Percentiles rank a stretch among this genome's conserved stretches.
phyloP scores from a whole-genome alignment of 352 stramenopile genomes.

The Nothophytophthora sp. region DNA sequence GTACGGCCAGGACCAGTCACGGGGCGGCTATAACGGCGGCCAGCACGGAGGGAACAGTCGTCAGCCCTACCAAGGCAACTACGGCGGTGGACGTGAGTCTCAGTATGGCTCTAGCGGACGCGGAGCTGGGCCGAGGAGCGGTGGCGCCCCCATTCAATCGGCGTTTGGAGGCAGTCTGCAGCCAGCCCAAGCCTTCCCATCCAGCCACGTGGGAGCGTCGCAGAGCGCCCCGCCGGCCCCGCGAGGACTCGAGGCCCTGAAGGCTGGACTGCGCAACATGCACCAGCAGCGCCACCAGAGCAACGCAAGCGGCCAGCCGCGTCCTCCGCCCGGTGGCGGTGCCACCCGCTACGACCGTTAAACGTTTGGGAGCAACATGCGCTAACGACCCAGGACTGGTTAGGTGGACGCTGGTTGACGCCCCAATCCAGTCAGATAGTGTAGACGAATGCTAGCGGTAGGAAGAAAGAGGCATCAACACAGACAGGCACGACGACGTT shows the following conservation, averaged over 20 bases:
- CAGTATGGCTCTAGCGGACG: conserved; percentile 30
- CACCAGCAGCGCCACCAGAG: conserved; percentile 63
- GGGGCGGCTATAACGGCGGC: conserved; percentile 16
- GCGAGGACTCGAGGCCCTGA: conserved; percentile 70
- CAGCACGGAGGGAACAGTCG: conserved; percentile 3
- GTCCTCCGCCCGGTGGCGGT: conserved; percentile 9
- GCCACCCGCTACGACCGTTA: conserved; percentile 63
- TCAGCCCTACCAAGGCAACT: conserved; percentile 23
- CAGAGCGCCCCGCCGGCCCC: conserved; percentile 27
- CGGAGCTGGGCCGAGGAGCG: conserved; percentile 12
- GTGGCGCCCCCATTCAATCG: conserved; percentile 60
- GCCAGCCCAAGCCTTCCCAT: conserved; percentile 48
- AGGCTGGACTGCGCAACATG: conserved; percentile 85
- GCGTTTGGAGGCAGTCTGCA: conserved; percentile 62
- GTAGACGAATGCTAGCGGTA: conserved; percentile 19
- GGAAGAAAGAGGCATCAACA: conserved; percentile 16
- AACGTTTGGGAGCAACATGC: conserved; percentile 4
- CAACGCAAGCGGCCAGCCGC: conserved; percentile 13
- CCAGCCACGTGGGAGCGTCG: conserved; percentile 33
- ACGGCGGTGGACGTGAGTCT: conserved; percentile 24
- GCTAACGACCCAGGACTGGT: neutral
- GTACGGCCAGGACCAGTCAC: conserved; percentile 25
- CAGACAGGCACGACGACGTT: conserved; percentile 14
- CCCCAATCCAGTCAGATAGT: conserved; percentile 13
- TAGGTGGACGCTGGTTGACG: neutral